Evolutionary conservation across 148 eudicot species (phyloP).

Genomic region (Cornus florida): DNA sequence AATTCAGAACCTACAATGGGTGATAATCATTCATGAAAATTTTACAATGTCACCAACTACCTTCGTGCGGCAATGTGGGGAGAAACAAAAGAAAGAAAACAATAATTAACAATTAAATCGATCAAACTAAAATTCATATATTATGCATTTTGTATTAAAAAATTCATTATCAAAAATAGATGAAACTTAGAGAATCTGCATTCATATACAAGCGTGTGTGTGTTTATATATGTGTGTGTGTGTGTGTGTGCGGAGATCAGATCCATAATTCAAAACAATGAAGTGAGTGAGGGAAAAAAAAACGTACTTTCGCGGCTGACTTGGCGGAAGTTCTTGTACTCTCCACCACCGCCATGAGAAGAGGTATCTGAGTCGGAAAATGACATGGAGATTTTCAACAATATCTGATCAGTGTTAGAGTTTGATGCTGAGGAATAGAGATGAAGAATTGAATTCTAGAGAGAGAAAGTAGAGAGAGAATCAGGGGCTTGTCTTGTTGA

Average conservation of each 20-base stretch:
- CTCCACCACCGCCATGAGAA: slow-evolving; percentile 37
- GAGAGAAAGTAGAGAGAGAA: slow-evolving; percentile 17
- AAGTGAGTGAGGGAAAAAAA: slow-evolving; percentile 7
- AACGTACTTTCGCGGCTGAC: slow-evolving; percentile 75
- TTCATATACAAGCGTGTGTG: background rate
- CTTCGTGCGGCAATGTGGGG: background rate
- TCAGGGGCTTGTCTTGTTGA: slow-evolving; percentile 4
- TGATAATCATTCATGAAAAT: too few relatives aligned
- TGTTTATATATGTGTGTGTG: background rate
- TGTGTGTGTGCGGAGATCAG: background rate
- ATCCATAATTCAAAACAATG: background rate
- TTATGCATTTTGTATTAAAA: background rate
- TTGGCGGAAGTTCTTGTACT: slow-evolving; percentile 75
- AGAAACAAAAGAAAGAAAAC: background rate
- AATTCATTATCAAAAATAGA: background rate
- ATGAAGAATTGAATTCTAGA: slow-evolving; percentile 6
- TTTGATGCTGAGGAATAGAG: background rate
- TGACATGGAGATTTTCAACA: slow-evolving; percentile 44
- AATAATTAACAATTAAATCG: background rate
- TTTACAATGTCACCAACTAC: background rate
- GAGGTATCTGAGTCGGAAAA: slow-evolving; percentile 65
- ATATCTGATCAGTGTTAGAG: background rate
- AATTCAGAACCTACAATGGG: too few relatives aligned
- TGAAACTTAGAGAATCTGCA: background rate
- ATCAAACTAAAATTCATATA: background rate